Evolutionary conservation across 306 rosid genomes (phyloP).

Genomic region (Prunus davidiana): DNA sequence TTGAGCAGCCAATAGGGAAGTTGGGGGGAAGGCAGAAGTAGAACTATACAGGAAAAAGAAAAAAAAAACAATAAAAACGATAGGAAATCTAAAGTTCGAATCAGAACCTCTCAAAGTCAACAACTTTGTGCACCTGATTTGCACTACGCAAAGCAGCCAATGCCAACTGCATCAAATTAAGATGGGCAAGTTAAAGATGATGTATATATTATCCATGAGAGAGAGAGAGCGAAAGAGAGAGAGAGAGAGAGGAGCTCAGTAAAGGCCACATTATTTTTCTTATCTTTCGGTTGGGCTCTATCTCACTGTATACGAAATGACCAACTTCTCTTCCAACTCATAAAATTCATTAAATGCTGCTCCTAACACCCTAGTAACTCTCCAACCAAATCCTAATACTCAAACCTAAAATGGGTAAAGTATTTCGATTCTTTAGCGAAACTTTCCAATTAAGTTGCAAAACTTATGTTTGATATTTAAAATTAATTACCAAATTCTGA

Average conservation of each 20-base stretch:
- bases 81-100: slow-evolving; percentile 7
- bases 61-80: not conserved
- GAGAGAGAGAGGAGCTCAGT: no score
- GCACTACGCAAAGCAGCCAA: slow-evolving; percentile 76
- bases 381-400: slow-evolving; percentile 5
- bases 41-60: not conserved
- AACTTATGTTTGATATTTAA: not conserved
- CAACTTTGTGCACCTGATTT: slow-evolving; percentile 54
- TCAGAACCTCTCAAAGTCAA: slow-evolving; percentile 69
- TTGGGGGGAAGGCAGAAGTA: not conserved
- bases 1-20: not conserved
- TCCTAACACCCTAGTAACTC: not conserved
- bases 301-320: not conserved
- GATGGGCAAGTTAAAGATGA: slow-evolving; percentile 6
- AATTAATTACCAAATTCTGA: not conserved
- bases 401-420: not conserved
- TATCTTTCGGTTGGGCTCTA: not conserved
- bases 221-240: not conserved
- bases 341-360: not conserved
- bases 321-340: not conserved
- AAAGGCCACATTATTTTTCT: not conserved
- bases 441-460: not conserved
- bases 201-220: not conserved
- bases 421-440: not conserved
- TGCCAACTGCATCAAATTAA: slow-evolving; percentile 60